Conservation (phyloP, 192 early-diverging fungal genomes). For the Coemansia sp. region DNA sequence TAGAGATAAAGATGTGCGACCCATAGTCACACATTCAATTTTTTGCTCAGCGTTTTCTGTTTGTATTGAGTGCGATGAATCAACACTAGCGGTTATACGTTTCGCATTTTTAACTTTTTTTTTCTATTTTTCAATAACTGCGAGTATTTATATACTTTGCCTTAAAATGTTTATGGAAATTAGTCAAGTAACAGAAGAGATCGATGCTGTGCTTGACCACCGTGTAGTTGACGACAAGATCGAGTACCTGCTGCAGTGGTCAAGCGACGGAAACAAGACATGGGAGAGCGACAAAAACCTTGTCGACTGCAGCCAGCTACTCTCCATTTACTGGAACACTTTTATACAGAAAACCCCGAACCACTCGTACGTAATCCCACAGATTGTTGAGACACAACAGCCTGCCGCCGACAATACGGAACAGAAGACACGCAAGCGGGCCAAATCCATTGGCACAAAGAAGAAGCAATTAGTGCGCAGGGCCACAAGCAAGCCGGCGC, state of each 20-base stretch:
- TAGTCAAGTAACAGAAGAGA: slow-evolving; percentile 1
- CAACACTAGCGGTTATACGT: too few relatives aligned
- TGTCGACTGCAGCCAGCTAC: slow-evolving; percentile 9
- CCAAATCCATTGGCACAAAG: neutral
- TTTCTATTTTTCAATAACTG: neutral
- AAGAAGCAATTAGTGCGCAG: neutral
- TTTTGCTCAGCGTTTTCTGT: neutral
- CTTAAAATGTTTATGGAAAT: neutral
- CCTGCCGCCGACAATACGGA: neutral
- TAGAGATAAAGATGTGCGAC: too few relatives aligned
- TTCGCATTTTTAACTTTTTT: neutral
- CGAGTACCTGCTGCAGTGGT: slow-evolving; percentile 39
- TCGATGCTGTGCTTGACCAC: slow-evolving; percentile 17
- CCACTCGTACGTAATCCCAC: neutral
- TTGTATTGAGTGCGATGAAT: neutral
- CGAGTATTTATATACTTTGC: neutral
- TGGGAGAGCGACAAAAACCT: slow-evolving; percentile 27
- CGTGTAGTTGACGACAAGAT: slow-evolving; percentile 11
- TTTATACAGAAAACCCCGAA: slow-evolving; percentile 7
- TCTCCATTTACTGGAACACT: slow-evolving; percentile 20
- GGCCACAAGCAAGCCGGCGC: neutral
- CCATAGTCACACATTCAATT: neutral
- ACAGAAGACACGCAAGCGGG: neutral
- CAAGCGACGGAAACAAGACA: slow-evolving; percentile 22
- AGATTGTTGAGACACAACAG: neutral